Evolutionary conservation across 2,329 filamentous ascomycete species (phyloP).

Genomic region (Chalaropsis thielavioides): DNA sequence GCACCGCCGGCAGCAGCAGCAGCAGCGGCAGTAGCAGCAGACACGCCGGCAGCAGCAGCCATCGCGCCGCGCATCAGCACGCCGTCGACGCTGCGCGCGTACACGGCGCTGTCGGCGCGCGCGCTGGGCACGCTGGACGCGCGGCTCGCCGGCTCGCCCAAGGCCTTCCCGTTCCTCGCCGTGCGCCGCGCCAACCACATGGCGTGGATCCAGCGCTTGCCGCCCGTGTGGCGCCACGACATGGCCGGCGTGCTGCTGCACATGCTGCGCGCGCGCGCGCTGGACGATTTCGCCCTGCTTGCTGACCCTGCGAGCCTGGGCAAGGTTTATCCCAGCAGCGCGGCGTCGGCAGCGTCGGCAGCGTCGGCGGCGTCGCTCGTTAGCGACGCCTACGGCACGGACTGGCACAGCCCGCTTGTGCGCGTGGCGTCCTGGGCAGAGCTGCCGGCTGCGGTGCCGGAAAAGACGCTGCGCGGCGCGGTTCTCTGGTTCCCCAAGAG

Average conservation of each 20-base stretch:
- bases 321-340: conserved; percentile 17
- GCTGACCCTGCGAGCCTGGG: conserved; percentile 17
- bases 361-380: neutral
- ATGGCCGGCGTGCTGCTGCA: conserved; percentile 41
- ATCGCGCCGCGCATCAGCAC: neutral
- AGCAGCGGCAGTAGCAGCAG: neutral
- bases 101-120: conserved; percentile 8
- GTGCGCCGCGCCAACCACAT: conserved; percentile 7
- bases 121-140: neutral
- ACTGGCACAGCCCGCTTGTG: neutral
- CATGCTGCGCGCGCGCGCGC: conserved; percentile 34
- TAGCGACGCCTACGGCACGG: neutral
- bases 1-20: conserved; percentile 18
- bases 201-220: conserved; percentile 11
- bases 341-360: conserved; percentile 25
- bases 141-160: conserved; percentile 2
- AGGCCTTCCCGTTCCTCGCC: conserved; percentile 8
- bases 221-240: conserved; percentile 35
- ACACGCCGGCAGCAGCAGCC: neutral
- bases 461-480: conserved; percentile 30
- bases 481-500: conserved; percentile 29
- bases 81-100: conserved; percentile 9
- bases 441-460: conserved; percentile 31
- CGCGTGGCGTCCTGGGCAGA: conserved; percentile 27
- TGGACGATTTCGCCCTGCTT: conserved; percentile 29